phyloP scores from a whole-genome alignment of 1,139 yeast species.

The Blastobotrys apis region DNA sequence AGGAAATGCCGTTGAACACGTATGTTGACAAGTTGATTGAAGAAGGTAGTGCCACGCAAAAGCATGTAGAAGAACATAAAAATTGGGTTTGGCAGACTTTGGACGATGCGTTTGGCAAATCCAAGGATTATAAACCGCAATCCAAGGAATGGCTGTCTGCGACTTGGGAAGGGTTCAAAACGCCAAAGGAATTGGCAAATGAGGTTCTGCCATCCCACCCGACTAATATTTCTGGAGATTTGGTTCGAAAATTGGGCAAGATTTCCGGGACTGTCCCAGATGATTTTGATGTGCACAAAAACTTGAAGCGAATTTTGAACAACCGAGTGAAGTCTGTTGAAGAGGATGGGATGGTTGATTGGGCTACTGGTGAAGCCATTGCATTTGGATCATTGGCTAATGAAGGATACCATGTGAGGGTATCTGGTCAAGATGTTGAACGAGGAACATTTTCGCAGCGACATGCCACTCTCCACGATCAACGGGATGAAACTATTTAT shows the following conservation, averaged over 20 bases:
- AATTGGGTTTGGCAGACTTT: slow-evolving; percentile 92
- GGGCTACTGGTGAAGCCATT: slow-evolving; percentile 98
- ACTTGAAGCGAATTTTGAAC: slow-evolving; percentile 86
- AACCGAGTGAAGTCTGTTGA: slow-evolving; percentile 81
- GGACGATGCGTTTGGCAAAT: slow-evolving; percentile 79
- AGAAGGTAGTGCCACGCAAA: slow-evolving; percentile 80
- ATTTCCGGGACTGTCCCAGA: slow-evolving; percentile 75
- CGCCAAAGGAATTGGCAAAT: slow-evolving; percentile 91
- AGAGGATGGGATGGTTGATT: slow-evolving; percentile 87
- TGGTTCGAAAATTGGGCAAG: slow-evolving; percentile 69
- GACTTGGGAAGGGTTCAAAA: slow-evolving; percentile 97
- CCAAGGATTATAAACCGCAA: slow-evolving; percentile 82
- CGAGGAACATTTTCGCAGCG: slow-evolving; percentile 99
- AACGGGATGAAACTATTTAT: slow-evolving; percentile 69
- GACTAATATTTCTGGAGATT: slow-evolving; percentile 72
- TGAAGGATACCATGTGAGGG: slow-evolving; percentile 94
- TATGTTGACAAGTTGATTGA: slow-evolving; percentile 70
- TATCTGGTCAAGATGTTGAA: slow-evolving; percentile 98
- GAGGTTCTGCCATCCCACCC: slow-evolving; percentile 92
- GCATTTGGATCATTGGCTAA: slow-evolving; percentile 86
- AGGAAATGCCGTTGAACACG: slow-evolving; percentile 78
- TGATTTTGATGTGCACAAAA: slow-evolving; percentile 83
- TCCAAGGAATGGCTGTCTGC: slow-evolving; percentile 96
- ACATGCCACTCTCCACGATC: slow-evolving; percentile 95
- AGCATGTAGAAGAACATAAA: slow-evolving; percentile 88